These are phyloP conservation scores for Xerocomellus chrysenteron DNA, from an alignment of 768 basidiomycete species.

Conservation along the genomic window DNA sequence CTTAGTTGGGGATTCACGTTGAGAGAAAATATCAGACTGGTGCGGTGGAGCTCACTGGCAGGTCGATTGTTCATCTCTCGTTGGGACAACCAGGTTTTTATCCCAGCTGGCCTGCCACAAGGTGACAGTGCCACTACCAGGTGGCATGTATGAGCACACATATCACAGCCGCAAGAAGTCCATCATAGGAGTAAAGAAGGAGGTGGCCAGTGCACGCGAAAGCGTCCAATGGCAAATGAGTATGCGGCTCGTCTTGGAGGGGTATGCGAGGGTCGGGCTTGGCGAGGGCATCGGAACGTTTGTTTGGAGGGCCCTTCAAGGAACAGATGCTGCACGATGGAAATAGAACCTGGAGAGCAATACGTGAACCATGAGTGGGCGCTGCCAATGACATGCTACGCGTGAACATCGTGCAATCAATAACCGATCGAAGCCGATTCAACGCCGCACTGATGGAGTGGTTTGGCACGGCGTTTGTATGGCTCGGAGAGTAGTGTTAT, in stretches of 20 bases:
- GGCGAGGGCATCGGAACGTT: background rate
- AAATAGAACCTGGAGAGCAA: background rate
- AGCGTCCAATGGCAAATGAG: slow-evolving; percentile 12
- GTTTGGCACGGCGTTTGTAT: background rate
- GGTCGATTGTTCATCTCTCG: background rate
- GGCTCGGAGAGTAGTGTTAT: background rate
- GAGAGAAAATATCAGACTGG: slow-evolving; percentile 5
- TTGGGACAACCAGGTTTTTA: slow-evolving; percentile 14
- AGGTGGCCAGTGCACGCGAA: slow-evolving; percentile 2
- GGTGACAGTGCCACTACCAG: slow-evolving; percentile 28
- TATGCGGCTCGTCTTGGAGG: background rate
- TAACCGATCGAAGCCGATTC: slow-evolving; percentile 16
- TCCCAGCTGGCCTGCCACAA: slow-evolving; percentile 26
- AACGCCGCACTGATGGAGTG: slow-evolving; percentile 10
- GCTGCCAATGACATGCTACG: background rate
- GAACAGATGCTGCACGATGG: background rate
- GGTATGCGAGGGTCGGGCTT: background rate
- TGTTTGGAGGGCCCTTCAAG: slow-evolving; percentile 4
- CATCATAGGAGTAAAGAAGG: slow-evolving; percentile 14
- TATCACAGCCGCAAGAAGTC: slow-evolving; percentile 29
- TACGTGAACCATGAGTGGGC: background rate
- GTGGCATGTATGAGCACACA: slow-evolving; percentile 18
- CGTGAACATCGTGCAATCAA: slow-evolving; percentile 9
- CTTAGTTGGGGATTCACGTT: background rate
- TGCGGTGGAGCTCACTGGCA: slow-evolving; percentile 11